Evolutionary conservation across 164 flowering plant species (phyloP).

Genomic region (Brasenia schreberi): DNA sequence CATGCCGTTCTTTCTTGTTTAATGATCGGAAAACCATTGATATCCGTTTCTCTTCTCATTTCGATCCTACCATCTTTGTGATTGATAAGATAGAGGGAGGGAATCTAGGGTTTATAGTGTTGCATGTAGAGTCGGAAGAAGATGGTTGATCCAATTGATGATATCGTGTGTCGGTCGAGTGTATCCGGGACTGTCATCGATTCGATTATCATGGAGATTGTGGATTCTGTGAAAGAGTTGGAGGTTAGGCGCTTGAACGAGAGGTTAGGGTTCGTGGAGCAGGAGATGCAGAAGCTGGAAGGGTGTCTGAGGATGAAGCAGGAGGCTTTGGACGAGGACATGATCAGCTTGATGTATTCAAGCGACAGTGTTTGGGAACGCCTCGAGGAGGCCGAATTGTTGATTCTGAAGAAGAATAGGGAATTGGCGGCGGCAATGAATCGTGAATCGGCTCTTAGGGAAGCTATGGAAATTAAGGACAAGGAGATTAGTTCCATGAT

Average conservation of each 20-base stretch:
- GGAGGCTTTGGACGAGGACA: slow-evolving; percentile 6
- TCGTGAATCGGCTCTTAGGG: slow-evolving; percentile 38
- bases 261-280: slow-evolving; percentile 45
- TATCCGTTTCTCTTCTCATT: no score
- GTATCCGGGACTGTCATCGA: slow-evolving; percentile 38
- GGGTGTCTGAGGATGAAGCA: slow-evolving; percentile 24
- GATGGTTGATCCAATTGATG: slow-evolving; percentile 43
- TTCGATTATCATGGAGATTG: slow-evolving; percentile 66
- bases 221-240: slow-evolving; percentile 43
- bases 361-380: slow-evolving; percentile 50
- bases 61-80: not conserved
- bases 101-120: not conserved
- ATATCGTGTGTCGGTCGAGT: slow-evolving; percentile 25
- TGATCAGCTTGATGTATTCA: slow-evolving; percentile 36
- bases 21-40: no score
- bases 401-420: slow-evolving; percentile 41
- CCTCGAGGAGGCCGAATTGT: slow-evolving; percentile 35
- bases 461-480: slow-evolving; percentile 43
- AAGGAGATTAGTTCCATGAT: slow-evolving; percentile 28
- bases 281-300: slow-evolving; percentile 39
- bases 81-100: slow-evolving; percentile 1
- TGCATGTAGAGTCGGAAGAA: not conserved
- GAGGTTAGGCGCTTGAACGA: slow-evolving; percentile 44
- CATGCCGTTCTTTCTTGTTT: not conserved
- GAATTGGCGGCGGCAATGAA: slow-evolving; percentile 38